phyloP scores from a whole-genome alignment of 1,139 yeast genomes.

The Lodderomyces pseudojiufengensis region DNA sequence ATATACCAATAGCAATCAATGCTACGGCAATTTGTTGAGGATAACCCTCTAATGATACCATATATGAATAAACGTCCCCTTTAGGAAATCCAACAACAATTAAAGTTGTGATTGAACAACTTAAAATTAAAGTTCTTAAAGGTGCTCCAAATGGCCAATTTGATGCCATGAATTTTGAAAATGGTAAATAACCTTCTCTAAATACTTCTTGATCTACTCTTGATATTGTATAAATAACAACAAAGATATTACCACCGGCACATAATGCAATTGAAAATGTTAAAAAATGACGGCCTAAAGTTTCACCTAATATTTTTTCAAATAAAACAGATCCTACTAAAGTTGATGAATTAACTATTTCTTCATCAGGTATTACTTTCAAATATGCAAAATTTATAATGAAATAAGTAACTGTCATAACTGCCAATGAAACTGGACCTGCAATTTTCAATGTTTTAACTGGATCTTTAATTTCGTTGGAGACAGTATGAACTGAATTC shows the following conservation, averaged over 20 bases:
- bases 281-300: constrained; percentile 49
- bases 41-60: constrained; percentile 70
- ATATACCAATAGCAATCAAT: constrained; percentile 50
- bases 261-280: constrained; percentile 57
- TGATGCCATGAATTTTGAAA: constrained; percentile 48
- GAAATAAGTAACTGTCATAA: constrained; percentile 49
- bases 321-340: constrained; percentile 57
- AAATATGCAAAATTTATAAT: constrained; percentile 56
- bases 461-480: constrained; percentile 61
- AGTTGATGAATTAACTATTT: constrained; percentile 52
- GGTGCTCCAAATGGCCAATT: constrained; percentile 60
- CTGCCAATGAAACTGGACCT: constrained; percentile 51
- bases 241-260: constrained; percentile 62
- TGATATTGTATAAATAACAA: constrained; percentile 56
- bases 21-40: constrained; percentile 54
- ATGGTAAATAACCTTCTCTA: constrained; percentile 60
- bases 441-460: constrained; percentile 54
- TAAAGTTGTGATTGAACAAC: constrained; percentile 29
- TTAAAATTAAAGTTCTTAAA: constrained; percentile 41
- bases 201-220: constrained; percentile 64
- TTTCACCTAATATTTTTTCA: constrained; percentile 51
- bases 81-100: constrained; percentile 66
- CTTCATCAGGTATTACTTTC: constrained; percentile 51
- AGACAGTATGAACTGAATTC: constrained; percentile 60
- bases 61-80: constrained; percentile 76